These are phyloP conservation scores for Termitomyces sp. DNA, from an alignment of 768 basidiomycete species.

Conservation along the genomic window DNA sequence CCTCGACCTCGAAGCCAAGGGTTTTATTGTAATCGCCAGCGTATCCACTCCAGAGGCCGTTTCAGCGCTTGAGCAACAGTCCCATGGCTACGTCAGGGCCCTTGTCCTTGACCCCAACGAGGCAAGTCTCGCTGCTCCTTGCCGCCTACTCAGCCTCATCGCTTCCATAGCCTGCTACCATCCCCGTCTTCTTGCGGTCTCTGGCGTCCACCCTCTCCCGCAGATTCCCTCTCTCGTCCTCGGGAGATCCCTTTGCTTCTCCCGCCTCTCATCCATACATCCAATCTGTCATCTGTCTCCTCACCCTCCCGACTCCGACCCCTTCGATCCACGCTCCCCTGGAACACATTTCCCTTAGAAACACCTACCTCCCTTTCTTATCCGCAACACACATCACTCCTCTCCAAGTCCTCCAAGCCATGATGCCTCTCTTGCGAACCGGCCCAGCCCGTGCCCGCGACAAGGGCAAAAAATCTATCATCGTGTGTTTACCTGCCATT, in stretches of 20 bases:
- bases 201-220: conserved; percentile 75
- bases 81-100: conserved; percentile 74
- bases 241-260: conserved; percentile 77
- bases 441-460: conserved; percentile 52
- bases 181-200: conserved; percentile 76
- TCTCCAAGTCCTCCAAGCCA: conserved; percentile 67
- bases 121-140: conserved; percentile 32
- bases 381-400: conserved; percentile 73
- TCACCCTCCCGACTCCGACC: conserved; percentile 45
- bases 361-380: conserved; percentile 65
- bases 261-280: conserved; percentile 64
- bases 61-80: conserved; percentile 53
- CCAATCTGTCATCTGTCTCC: conserved; percentile 72
- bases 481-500: conserved; percentile 71
- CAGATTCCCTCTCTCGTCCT: conserved; percentile 69
- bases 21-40: conserved; percentile 80
- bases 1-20: conserved; percentile 66
- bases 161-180: conserved; percentile 52
- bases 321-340: conserved; percentile 51
- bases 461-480: conserved; percentile 51
- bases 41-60: conserved; percentile 67
- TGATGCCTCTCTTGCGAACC: conserved; percentile 71
- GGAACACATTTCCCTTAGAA: conserved; percentile 60
- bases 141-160: neutral
- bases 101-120: conserved; percentile 77